A percentile compares a stretch with the other conserved stretches of the same genome.
These are phyloP conservation scores for Solanum corneliomulleri DNA, from an alignment of 257 asterid genomes.

Conservation along the genomic window DNA sequence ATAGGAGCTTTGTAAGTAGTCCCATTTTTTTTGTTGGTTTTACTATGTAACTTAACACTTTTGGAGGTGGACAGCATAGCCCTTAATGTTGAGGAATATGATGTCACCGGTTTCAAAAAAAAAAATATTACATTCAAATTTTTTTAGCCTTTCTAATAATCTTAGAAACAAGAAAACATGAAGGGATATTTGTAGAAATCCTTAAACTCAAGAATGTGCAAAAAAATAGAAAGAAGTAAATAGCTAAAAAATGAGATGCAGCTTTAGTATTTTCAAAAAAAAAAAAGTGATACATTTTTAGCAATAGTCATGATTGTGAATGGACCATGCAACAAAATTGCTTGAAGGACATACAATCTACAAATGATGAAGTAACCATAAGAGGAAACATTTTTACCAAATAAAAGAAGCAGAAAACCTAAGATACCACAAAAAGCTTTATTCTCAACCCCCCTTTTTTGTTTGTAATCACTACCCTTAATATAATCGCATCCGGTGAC, in stretches of 20 bases:
- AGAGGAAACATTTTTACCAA: background rate
- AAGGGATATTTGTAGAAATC: background rate
- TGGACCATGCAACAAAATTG: background rate
- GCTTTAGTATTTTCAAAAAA: background rate
- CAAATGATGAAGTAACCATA: background rate
- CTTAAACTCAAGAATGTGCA: background rate
- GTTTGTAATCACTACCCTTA: background rate
- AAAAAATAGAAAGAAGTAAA: background rate
- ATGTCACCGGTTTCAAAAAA: too few species aligned
- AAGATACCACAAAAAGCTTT: background rate
- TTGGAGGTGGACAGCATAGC: too few species aligned
- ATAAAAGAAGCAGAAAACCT: background rate
- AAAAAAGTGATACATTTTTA: background rate
- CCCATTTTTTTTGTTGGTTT: too few species aligned
- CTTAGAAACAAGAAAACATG: background rate
- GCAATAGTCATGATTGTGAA: background rate
- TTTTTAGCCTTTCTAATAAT: background rate
- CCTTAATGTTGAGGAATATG: too few species aligned
- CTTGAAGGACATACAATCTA: background rate
- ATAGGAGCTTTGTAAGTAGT: too few species aligned
- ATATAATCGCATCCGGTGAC: background rate
- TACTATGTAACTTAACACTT: too few species aligned
- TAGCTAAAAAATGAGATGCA: background rate
- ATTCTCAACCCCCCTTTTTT: background rate
- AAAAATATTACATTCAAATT: background rate